Base-by-base conservation (phyloP, 139 green algal genomes). In the Pycnococcus provasolii region DNA sequence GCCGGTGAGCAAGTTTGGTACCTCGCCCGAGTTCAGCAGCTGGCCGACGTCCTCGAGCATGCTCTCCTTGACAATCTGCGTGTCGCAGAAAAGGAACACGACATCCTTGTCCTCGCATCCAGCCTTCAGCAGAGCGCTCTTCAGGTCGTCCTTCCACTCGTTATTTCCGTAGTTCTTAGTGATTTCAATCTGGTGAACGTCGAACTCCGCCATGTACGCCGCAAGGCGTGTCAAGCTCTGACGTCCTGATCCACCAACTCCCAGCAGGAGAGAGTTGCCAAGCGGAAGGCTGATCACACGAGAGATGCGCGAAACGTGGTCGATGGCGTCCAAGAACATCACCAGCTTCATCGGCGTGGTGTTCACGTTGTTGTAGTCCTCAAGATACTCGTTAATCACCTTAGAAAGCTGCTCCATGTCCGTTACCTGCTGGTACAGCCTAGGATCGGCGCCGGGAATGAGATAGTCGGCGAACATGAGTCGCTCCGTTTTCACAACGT, bases 41-140 rank as follows among this genome's bases (percentile, higher is more conserved):
- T 91, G 89, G 79, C 91, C 91, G 61, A 92, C 81, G 78, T 92
- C 85, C 74, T 92, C 87, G 52, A 94, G 73, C 72, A 89, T 90
- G 41, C 73, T 77, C 73, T 94, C 87, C 66, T 83, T 48, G 13
- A 91, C 71, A 47, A 93, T 90, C 73, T 93, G 86, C 13, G 81
- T 91, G 80, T 94, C 87, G 8, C 77, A 85, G 66, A 94, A 88
- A 37, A 94, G 63, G 73, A 94, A 92, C 39, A 84, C 73, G 11
- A 73, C 83, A 43, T 87, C 73, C 64, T 87, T 84, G 47, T 79
- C 87, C n/a, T 88, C 80, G 53, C 84, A 9, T 5, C 87, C 87
- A 1, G 84, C 78, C 55, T 80, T 85, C 69, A 88, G 88, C 1
- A 92, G 77, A 42, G 87, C 79, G 45, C 54, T 63, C 53, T 82